Conservation (phyloP, 768 basidiomycete species). For the Leucocoprinus sp. region DNA sequence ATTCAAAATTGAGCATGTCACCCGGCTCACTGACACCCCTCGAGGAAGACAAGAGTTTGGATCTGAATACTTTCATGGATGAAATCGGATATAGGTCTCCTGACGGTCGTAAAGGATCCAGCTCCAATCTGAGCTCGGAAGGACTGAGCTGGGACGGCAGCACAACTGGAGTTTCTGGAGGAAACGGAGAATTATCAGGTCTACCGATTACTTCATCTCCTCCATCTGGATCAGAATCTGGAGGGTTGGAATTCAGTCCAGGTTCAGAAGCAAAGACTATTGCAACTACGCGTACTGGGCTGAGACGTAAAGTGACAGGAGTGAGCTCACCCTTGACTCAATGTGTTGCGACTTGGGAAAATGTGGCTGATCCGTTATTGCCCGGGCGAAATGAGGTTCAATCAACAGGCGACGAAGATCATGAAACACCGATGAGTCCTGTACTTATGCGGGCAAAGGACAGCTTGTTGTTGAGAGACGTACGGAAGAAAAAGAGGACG, state of each 20-base stretch:
- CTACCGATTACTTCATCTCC: not conserved
- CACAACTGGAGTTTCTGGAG: not conserved
- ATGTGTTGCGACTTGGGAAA: conserved; percentile 2
- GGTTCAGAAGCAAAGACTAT: not conserved
- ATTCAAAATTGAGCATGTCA: conserved; percentile 1
- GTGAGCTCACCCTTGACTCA: conserved; percentile 2
- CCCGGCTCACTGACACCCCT: not conserved
- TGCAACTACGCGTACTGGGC: not conserved
- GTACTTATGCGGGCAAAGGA: conserved; percentile 4
- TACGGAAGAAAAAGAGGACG: not conserved
- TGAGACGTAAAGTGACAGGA: not conserved
- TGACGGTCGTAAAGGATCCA: not conserved
- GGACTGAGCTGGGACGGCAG: not conserved
- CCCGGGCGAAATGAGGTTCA: not conserved
- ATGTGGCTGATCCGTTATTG: not conserved
- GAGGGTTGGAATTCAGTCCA: not conserved
- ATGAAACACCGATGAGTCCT: not conserved
- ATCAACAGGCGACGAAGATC: not conserved
- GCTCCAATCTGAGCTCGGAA: not conserved
- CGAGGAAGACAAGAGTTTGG: not conserved
- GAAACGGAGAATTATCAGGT: not conserved
- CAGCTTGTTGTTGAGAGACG: conserved; percentile 2
- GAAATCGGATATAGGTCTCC: not conserved
- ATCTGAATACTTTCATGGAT: not conserved
- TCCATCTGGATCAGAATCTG: not conserved